These are phyloP conservation scores for Pseudocercospora vitis DNA, from an alignment of 2,329 filamentous ascomycete species.

Conservation along the genomic window DNA sequence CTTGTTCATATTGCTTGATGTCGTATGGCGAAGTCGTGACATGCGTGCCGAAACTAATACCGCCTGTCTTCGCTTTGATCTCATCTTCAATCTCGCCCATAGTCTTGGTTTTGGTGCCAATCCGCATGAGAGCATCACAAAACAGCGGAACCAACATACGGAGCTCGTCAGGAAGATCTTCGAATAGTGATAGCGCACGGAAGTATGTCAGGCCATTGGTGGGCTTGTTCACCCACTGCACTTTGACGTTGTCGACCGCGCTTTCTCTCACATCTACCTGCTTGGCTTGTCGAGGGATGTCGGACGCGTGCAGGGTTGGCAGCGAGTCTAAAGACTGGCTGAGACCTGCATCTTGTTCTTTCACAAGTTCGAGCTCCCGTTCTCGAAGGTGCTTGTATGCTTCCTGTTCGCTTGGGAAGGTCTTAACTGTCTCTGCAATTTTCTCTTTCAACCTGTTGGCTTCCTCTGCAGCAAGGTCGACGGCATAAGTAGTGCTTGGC, in stretches of 20 bases:
- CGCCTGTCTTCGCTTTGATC: constrained; percentile 95
- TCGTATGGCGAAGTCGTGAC: constrained; percentile 75
- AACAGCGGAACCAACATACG: constrained; percentile 84
- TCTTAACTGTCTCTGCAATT: constrained; percentile 66
- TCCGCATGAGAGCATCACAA: constrained; percentile 85
- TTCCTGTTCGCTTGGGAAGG: constrained; percentile 69
- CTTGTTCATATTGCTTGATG: constrained; percentile 71
- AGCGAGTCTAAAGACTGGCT: constrained; percentile 83
- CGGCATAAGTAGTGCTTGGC: constrained; percentile 72
- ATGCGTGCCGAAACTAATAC: constrained; percentile 81
- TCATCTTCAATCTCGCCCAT: constrained; percentile 96
- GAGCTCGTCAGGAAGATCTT: constrained; percentile 79
- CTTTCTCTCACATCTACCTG: constrained; percentile 65
- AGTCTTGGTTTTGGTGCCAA: constrained; percentile 81
- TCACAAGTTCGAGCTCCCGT: constrained; percentile 74
- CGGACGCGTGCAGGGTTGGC: constrained; percentile 81
- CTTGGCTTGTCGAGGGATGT: constrained; percentile 80
- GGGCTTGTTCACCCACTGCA: constrained; percentile 88
- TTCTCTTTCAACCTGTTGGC: constrained; percentile 70
- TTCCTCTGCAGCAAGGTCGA: constrained; percentile 76
- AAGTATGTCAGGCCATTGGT: constrained; percentile 98
- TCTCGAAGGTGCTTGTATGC: constrained; percentile 71
- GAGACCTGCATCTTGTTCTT: constrained; percentile 66
- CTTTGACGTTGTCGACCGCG: constrained; percentile 61
- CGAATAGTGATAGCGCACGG: constrained; percentile 77